Evolutionary conservation across 495 filamentous ascomycete species (phyloP), one percentile per base, ranked within the genome.

Genomic region (Hypoxylon subgilvum): DNA sequence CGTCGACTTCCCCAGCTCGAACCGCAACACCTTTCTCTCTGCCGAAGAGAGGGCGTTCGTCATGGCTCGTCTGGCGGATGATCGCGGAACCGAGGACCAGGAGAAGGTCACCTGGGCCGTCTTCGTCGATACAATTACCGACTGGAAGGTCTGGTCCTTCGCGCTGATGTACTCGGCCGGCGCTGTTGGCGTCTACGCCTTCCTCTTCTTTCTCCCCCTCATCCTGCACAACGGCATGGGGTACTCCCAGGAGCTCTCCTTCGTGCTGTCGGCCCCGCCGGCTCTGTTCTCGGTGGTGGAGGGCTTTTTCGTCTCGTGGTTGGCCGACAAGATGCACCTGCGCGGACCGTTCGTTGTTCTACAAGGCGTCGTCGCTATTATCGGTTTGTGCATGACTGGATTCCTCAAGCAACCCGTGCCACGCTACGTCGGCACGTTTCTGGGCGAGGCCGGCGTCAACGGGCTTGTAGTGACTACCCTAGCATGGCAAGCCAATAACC

Each of bases 231-330:
- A 72, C 6, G 72, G 73, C 2, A 78, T 84, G 78, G 79, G 77
- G 9, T 82, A 78, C 54, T 65, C 66, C 6, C 56, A 63, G 13
- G 76, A 63, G 6, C 72, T 67, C 27, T 57, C 77, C 0, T 75
- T 80, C 31, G 74, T 79, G 28, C 67, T 83, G 5, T 85, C 86
- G 1, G 87, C 86, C 0, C 88, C 88, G 57, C 88, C 88, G 0
- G 90, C 89, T 64, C 88, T 88, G 59, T 91, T 85, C 63, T 82
- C 87, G 0, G 82, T 86, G 7, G 74, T 74, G 22, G 55, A 76
- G 12, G 77, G 63, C 10, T 46, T 74, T 42, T 50, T 31, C 16
- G 69, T 74, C 2, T 77, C 81, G 39, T 83, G 74, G 76, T 55
- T 79, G 9, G 80, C 76, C 10, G 85, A 88, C 57, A 76, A 73